Evolutionary conservation across 2,329 filamentous ascomycete genomes (phyloP).

Genomic region (Grosmannia serpens): DNA sequence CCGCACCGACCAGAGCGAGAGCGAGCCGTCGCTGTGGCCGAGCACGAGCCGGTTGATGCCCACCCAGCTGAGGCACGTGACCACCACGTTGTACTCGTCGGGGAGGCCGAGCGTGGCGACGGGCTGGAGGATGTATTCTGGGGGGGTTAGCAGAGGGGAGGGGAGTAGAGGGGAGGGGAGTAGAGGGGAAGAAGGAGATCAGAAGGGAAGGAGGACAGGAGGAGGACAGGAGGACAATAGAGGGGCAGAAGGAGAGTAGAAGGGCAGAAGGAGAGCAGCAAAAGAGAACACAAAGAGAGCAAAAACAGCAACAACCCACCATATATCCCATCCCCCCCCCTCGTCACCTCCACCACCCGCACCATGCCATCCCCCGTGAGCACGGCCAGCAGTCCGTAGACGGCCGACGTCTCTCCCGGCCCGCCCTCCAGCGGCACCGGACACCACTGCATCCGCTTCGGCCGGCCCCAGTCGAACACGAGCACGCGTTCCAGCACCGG

Average conservation of each 20-base stretch:
- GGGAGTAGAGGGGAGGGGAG: neutral
- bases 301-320: slow-evolving; percentile 22
- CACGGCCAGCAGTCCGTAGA: slow-evolving; percentile 31
- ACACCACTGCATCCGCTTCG: slow-evolving; percentile 41
- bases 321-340: slow-evolving; percentile 17
- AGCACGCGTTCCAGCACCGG: slow-evolving; percentile 25
- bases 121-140: slow-evolving; percentile 34
- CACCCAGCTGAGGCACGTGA: slow-evolving; percentile 43
- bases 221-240: neutral
- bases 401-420: slow-evolving; percentile 6
- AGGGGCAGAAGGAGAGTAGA: neutral
- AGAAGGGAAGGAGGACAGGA: neutral
- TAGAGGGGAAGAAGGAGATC: neutral
- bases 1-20: slow-evolving; percentile 44
- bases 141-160: neutral
- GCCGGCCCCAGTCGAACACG: slow-evolving; percentile 39
- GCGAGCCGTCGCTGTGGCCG: slow-evolving; percentile 44
- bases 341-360: slow-evolving; percentile 32
- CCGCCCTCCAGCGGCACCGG: slow-evolving; percentile 25
- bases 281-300: neutral
- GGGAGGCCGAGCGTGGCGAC: slow-evolving; percentile 32
- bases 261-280: too few species aligned
- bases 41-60: slow-evolving; percentile 42
- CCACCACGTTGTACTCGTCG: slow-evolving; percentile 34
- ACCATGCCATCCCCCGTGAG: slow-evolving; percentile 40